Conservation (phyloP, 140 eudicot genomes). For the Oenanthe javanica region DNA sequence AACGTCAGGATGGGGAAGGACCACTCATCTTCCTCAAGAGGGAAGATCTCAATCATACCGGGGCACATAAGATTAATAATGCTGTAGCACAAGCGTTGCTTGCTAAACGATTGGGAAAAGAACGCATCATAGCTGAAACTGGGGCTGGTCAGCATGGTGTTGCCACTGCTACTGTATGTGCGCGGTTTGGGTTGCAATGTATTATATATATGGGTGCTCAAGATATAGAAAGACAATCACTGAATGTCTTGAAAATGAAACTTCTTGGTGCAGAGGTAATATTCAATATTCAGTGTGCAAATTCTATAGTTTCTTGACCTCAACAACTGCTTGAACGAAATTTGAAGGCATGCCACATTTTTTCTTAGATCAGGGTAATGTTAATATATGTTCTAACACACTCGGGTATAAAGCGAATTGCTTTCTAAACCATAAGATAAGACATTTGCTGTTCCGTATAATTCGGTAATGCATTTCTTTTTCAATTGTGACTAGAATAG, state of each 20-base stretch:
- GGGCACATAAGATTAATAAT: conserved; percentile 84
- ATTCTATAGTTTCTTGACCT: too few species aligned
- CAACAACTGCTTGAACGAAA: too few species aligned
- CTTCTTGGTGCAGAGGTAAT: conserved; percentile 94
- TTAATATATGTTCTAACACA: too few species aligned
- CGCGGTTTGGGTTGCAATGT: conserved; percentile 79
- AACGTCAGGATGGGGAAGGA: conserved; percentile 69
- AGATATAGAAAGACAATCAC: conserved; percentile 86
- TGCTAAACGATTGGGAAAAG: conserved; percentile 69
- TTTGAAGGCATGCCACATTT: too few species aligned
- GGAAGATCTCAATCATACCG: conserved; percentile 89
- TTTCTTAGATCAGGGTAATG: too few species aligned
- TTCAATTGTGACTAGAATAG: neutral
- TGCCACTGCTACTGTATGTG: conserved; percentile 95
- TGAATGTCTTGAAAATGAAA: conserved; percentile 79
- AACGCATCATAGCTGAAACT: conserved; percentile 86
- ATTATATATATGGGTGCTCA: conserved; percentile 89
- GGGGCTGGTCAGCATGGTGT: conserved; percentile 98
- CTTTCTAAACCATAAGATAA: conserved; percentile 28
- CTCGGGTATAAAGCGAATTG: too few species aligned
- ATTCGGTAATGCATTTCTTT: neutral
- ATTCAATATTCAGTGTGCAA: neutral
- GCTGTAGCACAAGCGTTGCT: conserved; percentile 87
- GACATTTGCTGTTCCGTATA: conserved; percentile 11
- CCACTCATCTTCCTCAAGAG: conserved; percentile 75